phyloP scores from a whole-genome alignment of 495 filamentous ascomycete genomes.

The Platismatia glauca region DNA sequence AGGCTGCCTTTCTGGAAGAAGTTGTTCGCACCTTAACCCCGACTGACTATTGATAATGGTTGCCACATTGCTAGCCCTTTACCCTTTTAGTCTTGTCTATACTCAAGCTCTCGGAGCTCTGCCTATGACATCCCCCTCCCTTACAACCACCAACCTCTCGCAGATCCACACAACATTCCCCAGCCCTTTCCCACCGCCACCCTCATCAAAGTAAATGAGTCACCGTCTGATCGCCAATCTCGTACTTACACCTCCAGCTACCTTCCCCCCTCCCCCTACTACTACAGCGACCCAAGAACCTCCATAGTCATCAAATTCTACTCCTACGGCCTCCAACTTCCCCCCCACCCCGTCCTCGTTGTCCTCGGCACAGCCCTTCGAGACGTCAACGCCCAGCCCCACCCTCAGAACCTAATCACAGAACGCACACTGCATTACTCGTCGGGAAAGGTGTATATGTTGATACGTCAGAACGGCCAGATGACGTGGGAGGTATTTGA shows the following conservation, averaged over 20 bases:
- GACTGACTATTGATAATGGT: background rate
- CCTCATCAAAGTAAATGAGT: background rate
- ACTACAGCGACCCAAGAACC: background rate
- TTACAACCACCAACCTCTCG: background rate
- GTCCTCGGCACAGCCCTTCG: background rate
- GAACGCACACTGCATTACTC: background rate
- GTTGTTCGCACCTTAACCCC: background rate
- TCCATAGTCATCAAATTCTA: background rate
- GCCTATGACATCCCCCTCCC: background rate
- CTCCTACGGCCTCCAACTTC: background rate
- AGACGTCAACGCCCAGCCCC: background rate
- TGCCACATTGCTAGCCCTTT: background rate
- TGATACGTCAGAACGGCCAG: background rate
- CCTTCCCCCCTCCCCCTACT: background rate
- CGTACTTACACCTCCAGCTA: background rate
- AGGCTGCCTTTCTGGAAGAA: background rate
- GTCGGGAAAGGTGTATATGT: background rate
- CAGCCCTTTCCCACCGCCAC: background rate
- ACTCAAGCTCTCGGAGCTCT: background rate
- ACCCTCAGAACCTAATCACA: background rate
- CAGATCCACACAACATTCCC: background rate
- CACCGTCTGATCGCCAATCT: background rate
- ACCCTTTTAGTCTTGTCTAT: background rate
- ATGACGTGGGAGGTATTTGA: background rate
- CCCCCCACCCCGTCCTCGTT: accelerated